Evolutionary conservation across 2,329 filamentous ascomycete genomes (phyloP).

Genomic region (Beauveria australis): DNA sequence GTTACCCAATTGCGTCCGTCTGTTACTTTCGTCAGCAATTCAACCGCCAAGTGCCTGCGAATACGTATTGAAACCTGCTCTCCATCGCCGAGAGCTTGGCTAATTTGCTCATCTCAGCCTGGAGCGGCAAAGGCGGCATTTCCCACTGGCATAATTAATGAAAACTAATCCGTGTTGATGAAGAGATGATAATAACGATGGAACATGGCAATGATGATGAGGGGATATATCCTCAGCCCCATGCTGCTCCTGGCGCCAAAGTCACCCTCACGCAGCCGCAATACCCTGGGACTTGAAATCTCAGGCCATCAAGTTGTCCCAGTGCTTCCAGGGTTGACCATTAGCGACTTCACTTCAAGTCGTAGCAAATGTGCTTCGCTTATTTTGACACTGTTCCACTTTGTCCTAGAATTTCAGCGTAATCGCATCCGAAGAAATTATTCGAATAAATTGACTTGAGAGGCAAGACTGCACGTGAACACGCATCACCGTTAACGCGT

Average conservation of each 20-base stretch:
- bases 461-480: constrained; percentile 13
- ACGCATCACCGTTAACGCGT: constrained; percentile 17
- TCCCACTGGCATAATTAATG: background rate
- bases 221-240: too few species aligned
- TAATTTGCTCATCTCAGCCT: background rate
- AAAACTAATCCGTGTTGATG: background rate
- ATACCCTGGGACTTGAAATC: background rate
- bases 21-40: background rate
- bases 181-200: background rate
- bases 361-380: too few species aligned
- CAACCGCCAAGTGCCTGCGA: background rate
- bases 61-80: background rate
- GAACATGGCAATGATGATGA: too few species aligned
- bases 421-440: too few species aligned
- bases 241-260: background rate
- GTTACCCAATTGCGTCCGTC: background rate
- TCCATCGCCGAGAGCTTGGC: constrained; percentile 3
- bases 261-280: background rate
- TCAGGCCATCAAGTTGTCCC: background rate
- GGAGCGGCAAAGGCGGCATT: background rate
- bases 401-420: too few species aligned
- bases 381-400: too few species aligned
- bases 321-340: background rate
- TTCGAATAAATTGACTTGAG: too few species aligned
- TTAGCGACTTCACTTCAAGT: too few species aligned